Evolutionary conservation across 2,329 filamentous ascomycete genomes (phyloP).

Genomic region (Xylariales sp.): DNA sequence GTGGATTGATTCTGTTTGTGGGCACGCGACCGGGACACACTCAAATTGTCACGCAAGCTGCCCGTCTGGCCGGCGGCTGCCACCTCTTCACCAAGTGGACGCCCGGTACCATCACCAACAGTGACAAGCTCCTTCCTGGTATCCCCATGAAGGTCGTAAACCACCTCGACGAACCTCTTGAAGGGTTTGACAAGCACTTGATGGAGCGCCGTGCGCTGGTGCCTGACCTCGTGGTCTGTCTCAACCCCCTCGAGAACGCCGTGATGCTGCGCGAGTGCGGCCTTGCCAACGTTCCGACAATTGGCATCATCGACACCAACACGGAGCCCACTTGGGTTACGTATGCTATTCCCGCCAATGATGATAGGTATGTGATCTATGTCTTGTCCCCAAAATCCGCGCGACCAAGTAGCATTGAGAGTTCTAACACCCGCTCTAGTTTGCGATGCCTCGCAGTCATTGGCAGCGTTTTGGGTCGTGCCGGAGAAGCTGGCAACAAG

Average conservation of each 20-base stretch:
- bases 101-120: constrained; percentile 87
- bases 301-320: constrained; percentile 92
- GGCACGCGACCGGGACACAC: constrained; percentile 82
- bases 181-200: constrained; percentile 63
- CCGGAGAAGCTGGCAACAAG: constrained; percentile 72
- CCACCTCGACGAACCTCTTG: constrained; percentile 57
- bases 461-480: constrained; percentile 77
- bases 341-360: constrained; percentile 94
- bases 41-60: constrained; percentile 74
- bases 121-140: constrained; percentile 75
- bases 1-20: constrained; percentile 85
- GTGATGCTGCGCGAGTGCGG: constrained; percentile 88
- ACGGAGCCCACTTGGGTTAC: constrained; percentile 90
- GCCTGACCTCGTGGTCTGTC: constrained; percentile 85
- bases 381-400: too few species aligned
- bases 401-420: too few species aligned
- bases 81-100: constrained; percentile 94
- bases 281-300: constrained; percentile 82
- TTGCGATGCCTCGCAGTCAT: constrained; percentile 78
- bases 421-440: too few species aligned
- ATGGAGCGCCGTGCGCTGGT: constrained; percentile 62
- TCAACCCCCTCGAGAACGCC: constrained; percentile 93
- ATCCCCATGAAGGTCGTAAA: constrained; percentile 73
- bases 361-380: constrained; percentile 83
- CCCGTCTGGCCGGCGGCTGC: constrained; percentile 71